A percentile compares a stretch with the other conserved stretches of the same genome.
phyloP scores from a whole-genome alignment of 352 stramenopile species.

The Globisporangium splendens region DNA sequence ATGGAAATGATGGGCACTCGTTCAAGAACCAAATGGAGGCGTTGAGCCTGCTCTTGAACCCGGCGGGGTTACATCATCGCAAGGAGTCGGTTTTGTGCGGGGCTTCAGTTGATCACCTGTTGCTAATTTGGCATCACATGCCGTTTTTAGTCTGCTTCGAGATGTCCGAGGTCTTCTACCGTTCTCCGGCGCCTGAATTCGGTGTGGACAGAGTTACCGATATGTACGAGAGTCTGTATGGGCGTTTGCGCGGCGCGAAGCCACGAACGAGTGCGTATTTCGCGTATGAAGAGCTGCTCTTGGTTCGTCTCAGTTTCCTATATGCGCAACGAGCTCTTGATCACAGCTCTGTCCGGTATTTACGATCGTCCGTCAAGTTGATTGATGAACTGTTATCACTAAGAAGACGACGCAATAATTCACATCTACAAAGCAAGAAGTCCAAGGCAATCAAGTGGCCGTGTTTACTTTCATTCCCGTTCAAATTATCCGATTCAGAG shows the following conservation, averaged over 20 bases:
- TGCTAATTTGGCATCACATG: constrained; percentile 57
- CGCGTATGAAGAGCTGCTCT: constrained; percentile 47
- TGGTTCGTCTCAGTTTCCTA: constrained; percentile 52
- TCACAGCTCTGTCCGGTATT: constrained; percentile 8
- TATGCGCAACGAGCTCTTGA: constrained; percentile 22
- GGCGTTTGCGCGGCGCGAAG: constrained; percentile 35
- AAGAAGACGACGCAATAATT: constrained; percentile 12
- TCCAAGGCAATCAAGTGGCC: constrained; percentile 36
- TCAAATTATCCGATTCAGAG: constrained; percentile 28
- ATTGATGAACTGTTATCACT: constrained; percentile 32
- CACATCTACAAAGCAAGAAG: constrained; percentile 3
- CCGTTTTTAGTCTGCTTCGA: constrained; percentile 61
- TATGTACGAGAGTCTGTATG: constrained; percentile 54
- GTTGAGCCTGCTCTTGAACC: constrained; percentile 3
- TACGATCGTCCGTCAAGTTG: constrained; percentile 18
- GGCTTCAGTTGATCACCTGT: constrained; percentile 21
- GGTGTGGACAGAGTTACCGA: constrained; percentile 25
- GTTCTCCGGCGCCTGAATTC: constrained; percentile 11
- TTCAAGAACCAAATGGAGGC: neutral
- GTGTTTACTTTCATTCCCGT: constrained; percentile 17
- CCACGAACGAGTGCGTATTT: constrained; percentile 24
- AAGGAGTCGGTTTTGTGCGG: no score
- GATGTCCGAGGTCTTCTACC: constrained; percentile 58
- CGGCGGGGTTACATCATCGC: neutral
- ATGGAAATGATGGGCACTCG: constrained; percentile 9